Conservation (phyloP, 2,329 filamentous ascomycete genomes). For the Atkinsonella hypoxylon region DNA sequence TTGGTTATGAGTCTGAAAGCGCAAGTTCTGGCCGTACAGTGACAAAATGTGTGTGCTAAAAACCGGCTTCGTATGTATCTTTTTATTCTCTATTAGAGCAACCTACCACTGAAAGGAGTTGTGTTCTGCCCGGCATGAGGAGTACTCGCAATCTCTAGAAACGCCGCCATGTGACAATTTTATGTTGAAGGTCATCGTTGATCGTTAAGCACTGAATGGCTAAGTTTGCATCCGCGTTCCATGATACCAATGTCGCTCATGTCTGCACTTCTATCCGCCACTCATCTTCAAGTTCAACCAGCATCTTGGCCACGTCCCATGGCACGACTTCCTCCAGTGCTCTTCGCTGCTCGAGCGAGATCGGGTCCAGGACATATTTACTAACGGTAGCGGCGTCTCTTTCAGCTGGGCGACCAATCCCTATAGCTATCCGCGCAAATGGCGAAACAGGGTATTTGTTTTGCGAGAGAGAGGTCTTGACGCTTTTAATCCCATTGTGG, state of each 20-base stretch:
- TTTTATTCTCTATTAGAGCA: no score
- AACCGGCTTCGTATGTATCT: no score
- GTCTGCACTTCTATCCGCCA: constrained; percentile 19
- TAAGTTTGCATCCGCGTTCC: no score
- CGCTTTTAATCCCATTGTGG: constrained; percentile 65
- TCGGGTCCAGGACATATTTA: constrained; percentile 63
- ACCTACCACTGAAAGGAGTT: no score
- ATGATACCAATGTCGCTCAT: not conserved
- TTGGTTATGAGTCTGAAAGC: no score
- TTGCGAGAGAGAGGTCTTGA: constrained; percentile 37
- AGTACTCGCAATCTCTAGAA: no score
- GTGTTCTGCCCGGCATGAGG: no score
- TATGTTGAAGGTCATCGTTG: no score
- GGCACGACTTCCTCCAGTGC: constrained; percentile 40
- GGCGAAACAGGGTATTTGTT: constrained; percentile 27
- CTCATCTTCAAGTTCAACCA: constrained; percentile 32
- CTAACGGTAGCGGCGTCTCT: constrained; percentile 57
- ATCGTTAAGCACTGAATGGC: no score
- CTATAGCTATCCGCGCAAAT: constrained; percentile 58
- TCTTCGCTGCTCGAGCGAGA: constrained; percentile 40
- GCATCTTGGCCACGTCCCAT: constrained; percentile 36
- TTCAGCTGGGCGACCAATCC: constrained; percentile 71
- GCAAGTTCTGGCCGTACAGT: no score
- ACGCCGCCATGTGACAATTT: no score
- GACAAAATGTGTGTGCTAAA: no score